These are phyloP conservation scores for Sphagnum fallax DNA, from an alignment of 228 moss, liverwort and hornwort genomes.

Conservation along the genomic window DNA sequence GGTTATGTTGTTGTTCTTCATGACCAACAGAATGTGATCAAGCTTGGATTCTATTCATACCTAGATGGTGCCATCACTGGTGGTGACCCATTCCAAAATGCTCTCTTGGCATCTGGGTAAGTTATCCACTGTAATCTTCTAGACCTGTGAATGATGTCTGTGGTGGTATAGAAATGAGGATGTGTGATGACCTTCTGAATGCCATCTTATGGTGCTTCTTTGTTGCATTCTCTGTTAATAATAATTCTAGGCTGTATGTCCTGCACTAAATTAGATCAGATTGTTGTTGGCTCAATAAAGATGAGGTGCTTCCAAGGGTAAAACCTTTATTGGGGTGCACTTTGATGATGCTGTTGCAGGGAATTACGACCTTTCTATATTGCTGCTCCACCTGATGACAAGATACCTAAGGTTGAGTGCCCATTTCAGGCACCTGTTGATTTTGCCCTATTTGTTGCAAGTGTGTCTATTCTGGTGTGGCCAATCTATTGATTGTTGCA, in stretches of 20 bases:
- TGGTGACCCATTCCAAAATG: conserved; percentile 57
- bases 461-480: no score
- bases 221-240: no score
- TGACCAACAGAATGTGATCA: conserved; percentile 57
- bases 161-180: background rate
- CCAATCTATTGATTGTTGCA: no score
- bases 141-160: background rate
- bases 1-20: background rate
- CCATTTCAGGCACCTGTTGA: background rate
- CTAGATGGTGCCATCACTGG: conserved; percentile 89
- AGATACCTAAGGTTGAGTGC: conserved; percentile 71
- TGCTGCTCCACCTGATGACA: conserved; percentile 64
- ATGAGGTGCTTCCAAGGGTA: no score
- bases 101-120: conserved; percentile 77
- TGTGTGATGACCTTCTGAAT: no score
- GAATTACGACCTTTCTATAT: conserved; percentile 80
- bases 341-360: conserved; percentile 24
- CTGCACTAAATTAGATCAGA: no score
- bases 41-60: conserved; percentile 58
- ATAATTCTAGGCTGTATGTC: no score
- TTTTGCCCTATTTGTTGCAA: background rate
- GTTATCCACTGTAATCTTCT: background rate
- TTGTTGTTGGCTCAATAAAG: no score
- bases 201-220: no score
- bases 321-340: no score